Evolutionary conservation across 1,139 yeast species (phyloP).

Genomic region (Pichia sp.): DNA sequence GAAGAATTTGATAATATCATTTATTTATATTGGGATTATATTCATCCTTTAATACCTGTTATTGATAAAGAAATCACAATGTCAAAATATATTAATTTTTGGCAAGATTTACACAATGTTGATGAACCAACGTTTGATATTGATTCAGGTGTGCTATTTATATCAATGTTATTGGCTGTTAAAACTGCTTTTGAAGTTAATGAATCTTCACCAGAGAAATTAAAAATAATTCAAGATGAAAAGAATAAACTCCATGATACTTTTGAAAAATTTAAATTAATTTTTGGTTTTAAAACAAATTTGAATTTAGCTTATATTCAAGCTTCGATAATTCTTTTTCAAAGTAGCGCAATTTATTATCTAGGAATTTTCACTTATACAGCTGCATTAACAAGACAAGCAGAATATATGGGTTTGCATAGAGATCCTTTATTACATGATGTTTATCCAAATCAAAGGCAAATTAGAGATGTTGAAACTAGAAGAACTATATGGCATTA

Average conservation of each 20-base stretch:
- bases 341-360: constrained; percentile 14
- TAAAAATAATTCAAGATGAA: constrained; percentile 2
- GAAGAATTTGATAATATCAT: constrained; percentile 14
- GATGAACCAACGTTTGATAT: constrained; percentile 12
- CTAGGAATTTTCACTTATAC: constrained; percentile 16
- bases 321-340: constrained; percentile 14
- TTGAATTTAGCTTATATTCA: constrained; percentile 16
- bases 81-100: constrained; percentile 10
- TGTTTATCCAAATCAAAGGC: constrained; percentile 10
- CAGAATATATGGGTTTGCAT: constrained; percentile 19
- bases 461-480: constrained; percentile 11
- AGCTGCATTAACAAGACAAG: constrained; percentile 15
- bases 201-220: constrained; percentile 4
- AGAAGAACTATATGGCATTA: constrained; percentile 17
- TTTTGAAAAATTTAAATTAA: constrained; percentile 14
- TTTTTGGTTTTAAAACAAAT: constrained; percentile 11
- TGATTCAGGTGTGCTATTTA: constrained; percentile 14
- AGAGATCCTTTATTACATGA: constrained; percentile 18
- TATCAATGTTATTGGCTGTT: constrained; percentile 16
- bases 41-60: constrained; percentile 17
- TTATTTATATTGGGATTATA: constrained; percentile 14
- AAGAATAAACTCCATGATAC: constrained; percentile 7
- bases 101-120: constrained; percentile 10
- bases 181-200: constrained; percentile 12
- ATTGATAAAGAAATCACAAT: constrained; percentile 13